Evolutionary conservation across 2,329 filamentous ascomycete species (phyloP), one percentile per base, ranked within the genome.

Genomic region (Zymoseptoria brevis): DNA sequence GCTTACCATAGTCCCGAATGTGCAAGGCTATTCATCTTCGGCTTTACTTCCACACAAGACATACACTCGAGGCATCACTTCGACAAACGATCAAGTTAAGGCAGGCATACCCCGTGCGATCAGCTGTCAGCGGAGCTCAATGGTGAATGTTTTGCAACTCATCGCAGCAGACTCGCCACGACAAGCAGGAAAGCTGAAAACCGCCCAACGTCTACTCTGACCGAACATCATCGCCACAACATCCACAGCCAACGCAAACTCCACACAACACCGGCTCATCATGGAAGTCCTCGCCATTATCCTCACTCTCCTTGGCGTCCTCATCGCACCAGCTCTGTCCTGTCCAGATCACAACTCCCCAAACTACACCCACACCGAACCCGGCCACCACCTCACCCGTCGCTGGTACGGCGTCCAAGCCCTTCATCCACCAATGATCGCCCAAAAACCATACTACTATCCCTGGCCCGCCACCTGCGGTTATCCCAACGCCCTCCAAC

Each of bases 381-480:
- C 24, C 13, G 49, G 24, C 21, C 50, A 48, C 19, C 21, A 50
- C 30, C 52, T 61, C 8, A 2, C 19, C 4, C 60, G 59, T n/a
- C 56, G 64, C 30, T 65, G 63, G 62, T 60, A 62, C 41, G 56
- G 62, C n/a, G 53, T 65, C 16, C 30, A 53, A 29, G 16, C 51
- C 22, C 51, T 53, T 7, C 51, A 22, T 16, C 19, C 22, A 22
- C 13, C 53, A 6, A n/a, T 41, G 50, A 48, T 3, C 16, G 19
- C 26, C 30, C 19, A 49, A 45, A 21, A 29, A n/a, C 50, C 41
- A 29, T 59, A 54, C 56, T 30, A 22, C 19, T 59, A 63, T 21
- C 63, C 63, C n/a, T 67, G 65, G 65, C 63, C 65, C 7, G 41
- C 55, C 45, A 53, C 58, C 21, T 64, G 62, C 57, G 19, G 41